Percentiles rank a stretch among this genome's conserved stretches.
Conservation (phyloP, 1,284 basidiomycete species). For the Cutaneotrichosporon sp. region DNA sequence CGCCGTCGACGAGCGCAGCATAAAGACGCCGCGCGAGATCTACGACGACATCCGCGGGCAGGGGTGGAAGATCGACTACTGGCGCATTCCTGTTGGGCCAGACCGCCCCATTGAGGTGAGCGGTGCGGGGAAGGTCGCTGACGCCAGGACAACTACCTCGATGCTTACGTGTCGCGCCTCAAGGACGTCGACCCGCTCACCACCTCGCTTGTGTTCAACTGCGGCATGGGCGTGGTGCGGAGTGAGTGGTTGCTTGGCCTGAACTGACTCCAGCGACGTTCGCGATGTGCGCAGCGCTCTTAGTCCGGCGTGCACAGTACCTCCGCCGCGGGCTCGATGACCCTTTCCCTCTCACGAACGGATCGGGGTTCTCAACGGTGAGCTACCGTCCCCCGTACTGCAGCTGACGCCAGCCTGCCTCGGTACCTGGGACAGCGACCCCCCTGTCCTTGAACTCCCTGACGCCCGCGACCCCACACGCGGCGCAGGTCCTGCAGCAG, state of each 20-base stretch:
- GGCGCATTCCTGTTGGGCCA: slow-evolving; percentile 87
- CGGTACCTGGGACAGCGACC: not conserved
- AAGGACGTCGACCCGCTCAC: slow-evolving; percentile 75
- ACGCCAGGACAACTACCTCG: slow-evolving; percentile 82
- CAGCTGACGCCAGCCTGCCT: slow-evolving; percentile 18
- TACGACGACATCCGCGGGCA: slow-evolving; percentile 75
- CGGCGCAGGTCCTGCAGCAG: slow-evolving; percentile 58
- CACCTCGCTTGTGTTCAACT: slow-evolving; percentile 90
- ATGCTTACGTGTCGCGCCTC: slow-evolving; percentile 85
- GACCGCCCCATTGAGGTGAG: slow-evolving; percentile 77
- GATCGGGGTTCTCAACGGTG: slow-evolving; percentile 49
- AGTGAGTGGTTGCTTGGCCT: slow-evolving; percentile 50
- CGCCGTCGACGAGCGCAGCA: slow-evolving; percentile 78
- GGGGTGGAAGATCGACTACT: slow-evolving; percentile 89
- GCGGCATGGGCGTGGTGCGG: slow-evolving; percentile 94
- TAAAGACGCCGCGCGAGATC: slow-evolving; percentile 84
- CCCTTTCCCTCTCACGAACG: slow-evolving; percentile 59
- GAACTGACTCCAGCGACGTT: slow-evolving; percentile 67
- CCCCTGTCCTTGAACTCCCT: not conserved
- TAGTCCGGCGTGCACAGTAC: slow-evolving; percentile 84
- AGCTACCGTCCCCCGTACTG: slow-evolving; percentile 6
- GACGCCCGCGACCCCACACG: slow-evolving; percentile 33
- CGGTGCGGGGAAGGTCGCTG: slow-evolving; percentile 25
- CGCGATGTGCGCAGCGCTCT: slow-evolving; percentile 91
- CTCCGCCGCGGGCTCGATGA: slow-evolving; percentile 74